These are phyloP conservation scores for Myriosclerotinia curreyana DNA, from an alignment of 2,329 filamentous ascomycete species.

Conservation along the genomic window DNA sequence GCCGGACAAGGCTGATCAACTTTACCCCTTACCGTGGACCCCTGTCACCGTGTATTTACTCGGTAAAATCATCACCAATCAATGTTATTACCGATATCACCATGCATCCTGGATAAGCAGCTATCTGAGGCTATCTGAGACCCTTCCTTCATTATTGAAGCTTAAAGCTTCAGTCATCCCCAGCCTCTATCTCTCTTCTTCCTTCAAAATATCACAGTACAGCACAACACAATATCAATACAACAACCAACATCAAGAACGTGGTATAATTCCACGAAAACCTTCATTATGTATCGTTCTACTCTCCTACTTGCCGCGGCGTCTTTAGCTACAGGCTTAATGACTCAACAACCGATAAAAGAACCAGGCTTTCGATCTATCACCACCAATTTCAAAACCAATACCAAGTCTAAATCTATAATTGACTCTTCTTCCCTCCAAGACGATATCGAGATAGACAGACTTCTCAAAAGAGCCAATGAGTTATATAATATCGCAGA, in stretches of 20 bases:
- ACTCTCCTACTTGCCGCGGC: constrained; percentile 18
- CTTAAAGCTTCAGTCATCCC: constrained; percentile 8
- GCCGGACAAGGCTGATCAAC: not conserved
- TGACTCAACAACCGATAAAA: constrained; percentile 29
- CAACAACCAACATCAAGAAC: not conserved
- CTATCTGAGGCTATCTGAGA: not conserved
- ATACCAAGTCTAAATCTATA: constrained; percentile 26
- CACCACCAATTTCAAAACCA: constrained; percentile 15
- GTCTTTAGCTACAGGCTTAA: constrained; percentile 25
- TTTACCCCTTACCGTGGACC: not conserved
- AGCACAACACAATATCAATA: not conserved
- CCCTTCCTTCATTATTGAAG: not conserved
- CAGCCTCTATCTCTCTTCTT: constrained; percentile 10
- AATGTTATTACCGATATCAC: constrained; percentile 5
- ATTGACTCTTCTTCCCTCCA: constrained; percentile 57
- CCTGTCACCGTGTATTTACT: not conserved
- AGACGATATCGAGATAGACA: constrained; percentile 52
- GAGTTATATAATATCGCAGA: constrained; percentile 62
- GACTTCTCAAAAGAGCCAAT: constrained; percentile 57
- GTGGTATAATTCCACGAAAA: not conserved
- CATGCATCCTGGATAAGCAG: not conserved
- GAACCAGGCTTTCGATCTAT: constrained; percentile 28
- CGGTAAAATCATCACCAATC: not conserved
- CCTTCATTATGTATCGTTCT: constrained; percentile 19
- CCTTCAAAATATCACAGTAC: not conserved